These are phyloP conservation scores for Neonothopanus nambi DNA, from an alignment of 1,284 basidiomycete species.

Conservation along the genomic window DNA sequence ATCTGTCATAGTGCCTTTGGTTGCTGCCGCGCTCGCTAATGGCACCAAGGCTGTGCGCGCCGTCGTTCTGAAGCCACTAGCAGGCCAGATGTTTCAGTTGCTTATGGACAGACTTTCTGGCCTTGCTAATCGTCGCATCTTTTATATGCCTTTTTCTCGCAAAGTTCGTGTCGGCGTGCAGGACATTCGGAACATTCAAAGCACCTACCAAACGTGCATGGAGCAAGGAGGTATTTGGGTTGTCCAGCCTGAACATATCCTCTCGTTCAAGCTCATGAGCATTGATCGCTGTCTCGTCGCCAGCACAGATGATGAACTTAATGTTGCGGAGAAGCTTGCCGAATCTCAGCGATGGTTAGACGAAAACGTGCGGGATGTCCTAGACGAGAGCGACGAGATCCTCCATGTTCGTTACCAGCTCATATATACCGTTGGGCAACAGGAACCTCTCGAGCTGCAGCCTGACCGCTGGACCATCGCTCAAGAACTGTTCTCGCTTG, in stretches of 20 bases:
- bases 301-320: no score
- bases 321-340: conserved; percentile 8
- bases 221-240: conserved; percentile 42
- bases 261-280: conserved; percentile 49
- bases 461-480: conserved; percentile 48
- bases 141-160: conserved; percentile 50
- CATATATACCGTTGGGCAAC: conserved; percentile 33
- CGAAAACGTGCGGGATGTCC: conserved; percentile 10
- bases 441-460: conserved; percentile 39
- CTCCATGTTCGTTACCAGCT: conserved; percentile 14
- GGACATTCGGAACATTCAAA: conserved; percentile 25
- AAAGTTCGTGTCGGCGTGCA: conserved; percentile 25
- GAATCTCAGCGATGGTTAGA: conserved; percentile 9
- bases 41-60: conserved; percentile 44
- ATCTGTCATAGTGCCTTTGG: conserved; percentile 51
- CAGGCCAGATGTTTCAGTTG: conserved; percentile 47
- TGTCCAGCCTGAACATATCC: conserved; percentile 52
- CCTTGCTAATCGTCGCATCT: conserved; percentile 45
- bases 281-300: conserved; percentile 33
- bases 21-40: conserved; percentile 40
- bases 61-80: conserved; percentile 46
- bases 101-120: conserved; percentile 44
- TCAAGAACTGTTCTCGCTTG: conserved; percentile 39
- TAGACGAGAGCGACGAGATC: conserved; percentile 20
- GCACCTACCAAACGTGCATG: conserved; percentile 40